Conservation (phyloP, 108 stramenopile genomes). For the Cyclotella baltica region DNA sequence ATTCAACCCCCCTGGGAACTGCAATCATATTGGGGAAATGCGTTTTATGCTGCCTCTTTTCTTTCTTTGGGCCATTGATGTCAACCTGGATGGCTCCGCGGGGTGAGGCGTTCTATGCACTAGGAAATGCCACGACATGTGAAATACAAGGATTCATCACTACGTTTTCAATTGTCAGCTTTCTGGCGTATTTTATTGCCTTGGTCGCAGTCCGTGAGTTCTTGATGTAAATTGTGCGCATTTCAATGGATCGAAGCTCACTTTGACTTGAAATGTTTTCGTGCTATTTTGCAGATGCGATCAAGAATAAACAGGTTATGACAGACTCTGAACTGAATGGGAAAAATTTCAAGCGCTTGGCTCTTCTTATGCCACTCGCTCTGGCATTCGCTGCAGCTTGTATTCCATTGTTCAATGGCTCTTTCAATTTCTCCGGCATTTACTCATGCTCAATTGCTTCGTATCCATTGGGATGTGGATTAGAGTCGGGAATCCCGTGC, state of each 20-base stretch:
- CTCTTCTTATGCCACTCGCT: neutral
- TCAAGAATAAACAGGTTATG: neutral
- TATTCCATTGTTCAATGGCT: neutral
- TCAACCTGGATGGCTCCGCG: constrained; percentile 1
- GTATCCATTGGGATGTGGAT: neutral
- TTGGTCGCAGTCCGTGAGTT: neutral
- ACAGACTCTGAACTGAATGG: neutral
- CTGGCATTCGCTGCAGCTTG: neutral
- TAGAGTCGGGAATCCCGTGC: constrained; percentile 1
- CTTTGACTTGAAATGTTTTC: neutral
- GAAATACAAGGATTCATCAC: neutral
- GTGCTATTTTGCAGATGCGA: neutral
- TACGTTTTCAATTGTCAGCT: neutral
- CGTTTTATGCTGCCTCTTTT: neutral
- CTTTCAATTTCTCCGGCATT: neutral
- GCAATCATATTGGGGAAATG: neutral
- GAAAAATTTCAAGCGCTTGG: neutral
- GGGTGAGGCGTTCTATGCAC: neutral
- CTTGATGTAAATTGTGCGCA: no score
- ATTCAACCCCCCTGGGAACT: neutral
- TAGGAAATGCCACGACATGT: neutral
- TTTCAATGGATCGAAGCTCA: neutral
- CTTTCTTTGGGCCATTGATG: neutral
- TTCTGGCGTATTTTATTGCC: neutral
- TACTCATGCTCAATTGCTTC: neutral